Conservation (phyloP, 2,329 filamentous ascomycete genomes). For the Fusarium zealandicum region DNA sequence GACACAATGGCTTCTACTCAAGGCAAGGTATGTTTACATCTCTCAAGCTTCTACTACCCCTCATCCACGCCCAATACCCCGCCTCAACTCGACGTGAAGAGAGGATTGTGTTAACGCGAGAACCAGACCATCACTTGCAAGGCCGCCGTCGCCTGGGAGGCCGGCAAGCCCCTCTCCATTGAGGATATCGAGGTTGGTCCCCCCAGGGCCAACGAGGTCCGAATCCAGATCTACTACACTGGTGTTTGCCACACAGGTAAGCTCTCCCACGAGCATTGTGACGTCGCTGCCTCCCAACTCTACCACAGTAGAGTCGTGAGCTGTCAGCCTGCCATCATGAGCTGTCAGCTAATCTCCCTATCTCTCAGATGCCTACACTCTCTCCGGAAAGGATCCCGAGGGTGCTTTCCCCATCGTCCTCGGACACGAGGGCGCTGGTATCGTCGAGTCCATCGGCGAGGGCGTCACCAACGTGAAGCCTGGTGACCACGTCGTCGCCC, state of each 20-base stretch:
- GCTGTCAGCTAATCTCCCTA: constrained; percentile 21
- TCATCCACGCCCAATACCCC: constrained; percentile 32
- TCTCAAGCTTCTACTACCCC: constrained; percentile 21
- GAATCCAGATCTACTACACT: constrained; percentile 96
- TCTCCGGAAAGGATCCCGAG: constrained; percentile 96
- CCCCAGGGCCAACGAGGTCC: constrained; percentile 91
- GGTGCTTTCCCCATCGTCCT: constrained; percentile 90
- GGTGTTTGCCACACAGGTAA: constrained; percentile 97
- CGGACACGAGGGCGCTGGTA: constrained; percentile 89
- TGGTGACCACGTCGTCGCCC: constrained; percentile 88
- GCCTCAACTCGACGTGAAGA: constrained; percentile 11
- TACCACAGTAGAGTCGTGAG: too few species aligned
- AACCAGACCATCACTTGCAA: constrained; percentile 90
- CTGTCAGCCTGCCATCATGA: not conserved
- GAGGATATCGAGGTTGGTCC: constrained; percentile 93
- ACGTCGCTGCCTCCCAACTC: constrained; percentile 9
- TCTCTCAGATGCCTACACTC: constrained; percentile 83
- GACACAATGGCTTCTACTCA: constrained; percentile 57
- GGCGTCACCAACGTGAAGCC: constrained; percentile 94
- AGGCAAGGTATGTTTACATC: constrained; percentile 55
- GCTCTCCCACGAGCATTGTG: constrained; percentile 24
- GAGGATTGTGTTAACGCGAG: constrained; percentile 26
- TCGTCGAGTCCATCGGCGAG: constrained; percentile 93
- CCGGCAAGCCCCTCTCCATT: constrained; percentile 84
- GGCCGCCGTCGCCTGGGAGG: constrained; percentile 97